Percentiles rank a stretch among this genome's conserved stretches.
phyloP scores from a whole-genome alignment of 495 filamentous ascomycete genomes.

The Tuber borchii region DNA sequence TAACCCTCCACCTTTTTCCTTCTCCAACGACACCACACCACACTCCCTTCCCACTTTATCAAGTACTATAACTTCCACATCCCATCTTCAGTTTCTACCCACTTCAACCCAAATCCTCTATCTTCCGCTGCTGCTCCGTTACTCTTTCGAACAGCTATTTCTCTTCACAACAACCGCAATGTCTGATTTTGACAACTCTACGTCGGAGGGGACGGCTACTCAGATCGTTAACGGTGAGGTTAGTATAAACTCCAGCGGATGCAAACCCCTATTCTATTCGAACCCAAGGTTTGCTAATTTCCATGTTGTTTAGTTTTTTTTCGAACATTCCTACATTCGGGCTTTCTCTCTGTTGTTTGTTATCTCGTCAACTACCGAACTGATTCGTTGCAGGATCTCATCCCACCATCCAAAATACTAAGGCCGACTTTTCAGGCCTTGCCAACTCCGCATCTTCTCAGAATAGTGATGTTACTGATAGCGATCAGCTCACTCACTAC shows the following conservation, averaged over 20 bases:
- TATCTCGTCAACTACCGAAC: neutral
- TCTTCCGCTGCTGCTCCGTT: slow-evolving; percentile 15
- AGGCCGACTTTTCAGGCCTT: slow-evolving; percentile 34
- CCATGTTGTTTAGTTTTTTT: neutral
- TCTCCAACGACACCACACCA: slow-evolving; percentile 26
- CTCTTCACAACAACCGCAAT: slow-evolving; percentile 5
- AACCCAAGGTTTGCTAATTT: neutral
- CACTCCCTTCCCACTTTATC: slow-evolving; percentile 7
- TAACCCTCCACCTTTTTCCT: slow-evolving; percentile 15
- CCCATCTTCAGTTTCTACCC: slow-evolving; percentile 7
- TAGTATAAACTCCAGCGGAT: slow-evolving; percentile 1
- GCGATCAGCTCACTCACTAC: slow-evolving; percentile 89
- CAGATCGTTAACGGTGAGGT: slow-evolving; percentile 39
- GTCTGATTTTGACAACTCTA: slow-evolving; percentile 17
- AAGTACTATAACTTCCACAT: neutral
- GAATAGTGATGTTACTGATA: slow-evolving; percentile 54
- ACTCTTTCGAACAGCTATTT: neutral
- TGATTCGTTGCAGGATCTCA: slow-evolving; percentile 30
- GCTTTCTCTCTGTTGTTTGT: neutral
- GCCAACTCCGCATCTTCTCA: slow-evolving; percentile 19
- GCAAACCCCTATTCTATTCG: neutral
- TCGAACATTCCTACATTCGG: neutral
- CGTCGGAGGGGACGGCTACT: slow-evolving; percentile 22
- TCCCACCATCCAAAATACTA: slow-evolving; percentile 31
- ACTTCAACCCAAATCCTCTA: slow-evolving; percentile 2